A percentile compares a stretch with the other conserved stretches of the same genome.
Evolutionary conservation across 139 green algal species (phyloP).

Genomic region (Chlamydomonas schloesseri): DNA sequence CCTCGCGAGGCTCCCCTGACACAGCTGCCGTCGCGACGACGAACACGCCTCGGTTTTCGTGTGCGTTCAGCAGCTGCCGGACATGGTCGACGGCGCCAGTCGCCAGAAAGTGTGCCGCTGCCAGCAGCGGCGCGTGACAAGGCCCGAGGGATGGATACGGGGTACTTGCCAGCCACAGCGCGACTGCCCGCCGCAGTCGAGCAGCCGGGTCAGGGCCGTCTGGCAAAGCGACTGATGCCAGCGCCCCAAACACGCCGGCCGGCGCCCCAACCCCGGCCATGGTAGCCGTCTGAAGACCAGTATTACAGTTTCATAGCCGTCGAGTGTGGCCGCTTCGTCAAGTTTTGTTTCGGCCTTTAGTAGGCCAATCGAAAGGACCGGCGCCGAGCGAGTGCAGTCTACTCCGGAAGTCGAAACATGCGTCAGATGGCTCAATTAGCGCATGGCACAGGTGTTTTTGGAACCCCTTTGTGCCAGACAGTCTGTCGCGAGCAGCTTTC

Average conservation of each 20-base stretch:
- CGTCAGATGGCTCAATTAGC: too few species aligned
- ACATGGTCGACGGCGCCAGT: background rate
- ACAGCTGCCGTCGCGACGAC: background rate
- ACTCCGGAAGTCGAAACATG: too few species aligned
- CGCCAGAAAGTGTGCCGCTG: background rate
- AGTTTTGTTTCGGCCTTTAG: too few species aligned
- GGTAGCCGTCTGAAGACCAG: too few species aligned
- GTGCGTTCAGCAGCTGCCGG: background rate
- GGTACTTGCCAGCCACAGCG: background rate
- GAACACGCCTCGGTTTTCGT: background rate
- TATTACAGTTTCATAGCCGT: too few species aligned
- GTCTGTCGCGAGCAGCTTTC: too few species aligned
- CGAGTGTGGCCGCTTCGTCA: too few species aligned
- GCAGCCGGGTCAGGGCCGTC: background rate
- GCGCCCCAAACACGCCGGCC: background rate
- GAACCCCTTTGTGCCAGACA: too few species aligned
- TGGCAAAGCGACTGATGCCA: background rate
- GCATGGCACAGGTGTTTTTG: too few species aligned
- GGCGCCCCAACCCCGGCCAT: too few species aligned
- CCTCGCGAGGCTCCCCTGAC: background rate
- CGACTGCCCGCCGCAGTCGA: background rate
- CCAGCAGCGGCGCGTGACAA: background rate
- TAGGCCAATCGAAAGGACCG: too few species aligned
- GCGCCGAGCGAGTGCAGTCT: too few species aligned
- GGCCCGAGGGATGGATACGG: constrained; percentile 1